Percentiles rank a stretch among this genome's conserved stretches.
Evolutionary conservation across 176 grass and related monocot genomes (phyloP).

Genomic region (Thinopyrum elongatum): DNA sequence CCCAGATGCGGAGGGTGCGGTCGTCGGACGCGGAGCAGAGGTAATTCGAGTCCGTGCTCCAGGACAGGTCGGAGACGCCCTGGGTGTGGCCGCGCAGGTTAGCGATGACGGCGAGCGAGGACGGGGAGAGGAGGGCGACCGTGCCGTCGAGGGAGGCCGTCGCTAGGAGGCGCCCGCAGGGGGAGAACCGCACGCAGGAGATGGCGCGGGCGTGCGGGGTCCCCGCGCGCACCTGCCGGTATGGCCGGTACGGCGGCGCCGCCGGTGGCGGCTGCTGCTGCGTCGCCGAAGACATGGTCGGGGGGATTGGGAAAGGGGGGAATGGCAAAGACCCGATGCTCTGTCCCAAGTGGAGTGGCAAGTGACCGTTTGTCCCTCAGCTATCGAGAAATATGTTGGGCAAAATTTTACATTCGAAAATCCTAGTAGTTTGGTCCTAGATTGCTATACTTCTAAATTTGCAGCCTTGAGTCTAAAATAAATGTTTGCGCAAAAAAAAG

Average conservation of each 20-base stretch:
- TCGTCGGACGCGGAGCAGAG: constrained; percentile 94
- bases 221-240: constrained; percentile 47
- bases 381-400: neutral
- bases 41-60: constrained; percentile 86
- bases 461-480: no score
- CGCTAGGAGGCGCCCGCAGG: constrained; percentile 76
- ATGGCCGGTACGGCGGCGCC: constrained; percentile 51
- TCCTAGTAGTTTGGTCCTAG: no score
- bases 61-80: constrained; percentile 81
- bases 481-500: no score
- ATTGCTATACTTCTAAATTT: no score
- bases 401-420: no score
- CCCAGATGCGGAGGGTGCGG: constrained; percentile 74
- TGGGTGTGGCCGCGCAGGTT: constrained; percentile 61
- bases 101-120: constrained; percentile 50
- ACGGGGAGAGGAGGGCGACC: constrained; percentile 62
- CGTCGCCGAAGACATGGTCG: constrained; percentile 40
- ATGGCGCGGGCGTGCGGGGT: constrained; percentile 61
- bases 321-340: neutral
- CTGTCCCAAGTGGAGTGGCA: neutral
- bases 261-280: constrained; percentile 21
- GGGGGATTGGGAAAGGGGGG: neutral
- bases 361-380: neutral
- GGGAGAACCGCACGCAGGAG: constrained; percentile 92
- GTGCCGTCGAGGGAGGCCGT: constrained; percentile 87